Evolutionary conservation across 306 rosid genomes (phyloP).

Genomic region (Ormosia semicastrata): DNA sequence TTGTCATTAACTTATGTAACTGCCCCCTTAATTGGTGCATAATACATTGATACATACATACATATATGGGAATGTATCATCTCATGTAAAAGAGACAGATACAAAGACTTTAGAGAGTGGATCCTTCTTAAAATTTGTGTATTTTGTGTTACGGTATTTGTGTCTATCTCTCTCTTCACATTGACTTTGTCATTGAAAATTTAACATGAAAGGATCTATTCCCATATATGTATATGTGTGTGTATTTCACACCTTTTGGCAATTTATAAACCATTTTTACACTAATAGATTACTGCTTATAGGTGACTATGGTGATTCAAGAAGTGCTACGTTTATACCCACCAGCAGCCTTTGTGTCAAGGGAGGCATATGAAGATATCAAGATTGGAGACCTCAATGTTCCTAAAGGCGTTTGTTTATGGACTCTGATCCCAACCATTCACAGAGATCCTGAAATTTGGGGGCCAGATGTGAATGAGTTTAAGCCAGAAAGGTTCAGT

Average conservation of each 20-base stretch:
- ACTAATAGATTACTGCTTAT: background rate
- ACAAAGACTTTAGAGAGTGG: too few relatives aligned
- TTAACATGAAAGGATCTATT: too few relatives aligned
- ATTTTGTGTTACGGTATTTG: too few relatives aligned
- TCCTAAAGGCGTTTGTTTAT: conserved; percentile 72
- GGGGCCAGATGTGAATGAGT: conserved; percentile 81
- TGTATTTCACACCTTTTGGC: too few relatives aligned
- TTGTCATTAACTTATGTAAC: background rate
- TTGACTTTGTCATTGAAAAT: too few relatives aligned
- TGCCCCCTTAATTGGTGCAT: background rate
- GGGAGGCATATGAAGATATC: conserved; percentile 78
- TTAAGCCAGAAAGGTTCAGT: conserved; percentile 80
- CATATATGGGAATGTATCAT: too few relatives aligned
- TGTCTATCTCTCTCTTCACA: too few relatives aligned
- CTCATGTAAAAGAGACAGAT: too few relatives aligned
- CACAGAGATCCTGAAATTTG: conserved; percentile 79
- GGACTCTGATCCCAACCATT: conserved; percentile 80
- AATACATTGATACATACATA: too few relatives aligned
- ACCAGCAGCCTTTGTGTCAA: conserved; percentile 87
- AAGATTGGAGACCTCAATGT: conserved; percentile 57
- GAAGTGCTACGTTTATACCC: conserved; percentile 85
- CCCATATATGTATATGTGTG: too few relatives aligned
- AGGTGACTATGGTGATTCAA: conserved; percentile 79
- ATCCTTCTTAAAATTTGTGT: too few relatives aligned
- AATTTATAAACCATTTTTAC: background rate